Base-by-base conservation (phyloP, 345 rosid species). In the Salix dunnii region DNA sequence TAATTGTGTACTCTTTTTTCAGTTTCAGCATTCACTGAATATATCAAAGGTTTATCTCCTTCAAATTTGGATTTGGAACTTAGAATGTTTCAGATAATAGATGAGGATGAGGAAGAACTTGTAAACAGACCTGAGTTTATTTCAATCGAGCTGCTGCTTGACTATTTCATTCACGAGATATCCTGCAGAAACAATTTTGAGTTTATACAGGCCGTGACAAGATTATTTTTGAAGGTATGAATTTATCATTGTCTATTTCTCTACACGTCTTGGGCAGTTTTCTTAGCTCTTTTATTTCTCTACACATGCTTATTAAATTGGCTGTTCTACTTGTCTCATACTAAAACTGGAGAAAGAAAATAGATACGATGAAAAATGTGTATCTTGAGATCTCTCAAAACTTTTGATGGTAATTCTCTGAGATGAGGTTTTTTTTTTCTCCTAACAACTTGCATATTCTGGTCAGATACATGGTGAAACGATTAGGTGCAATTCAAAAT, bases 381-480 rank as follows among this genome's bases (percentile, higher is more conserved):
- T 61, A 58, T 21, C 27, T 58, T n/a, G 27, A 21, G 12, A 3
- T 25, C 66, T 61, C 65, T 11, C 66, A 11, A 33, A n/a, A 13
- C 13, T 14, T 43, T 62, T 28, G 2, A 14, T 62, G 33, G 14
- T 10, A 64, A 16, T 25, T 64, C 35, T 28, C 18, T 23, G 8
- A 25, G 38, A 14, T 14, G 16, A 12, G 7, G 2, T 30, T 5
- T 1, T 28, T 27, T 4, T 43, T 13, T 6, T 5, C 18, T n/a
- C 18, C 16, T 43, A 51, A 65, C 69, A 43, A 64, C 38, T 76
- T 35, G 38, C 21, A 7, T 33, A 6, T 62, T 82, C 16, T 78
- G 72, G 21, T 80, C 90, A 96, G 98, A 92, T 94, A 72, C 97
- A 96, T 0, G 97, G 98, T 8, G 99, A 96, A 84, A 92, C 97